phyloP scores from a whole-genome alignment of 352 stramenopile species.

The Phytophthora pistaciae region DNA sequence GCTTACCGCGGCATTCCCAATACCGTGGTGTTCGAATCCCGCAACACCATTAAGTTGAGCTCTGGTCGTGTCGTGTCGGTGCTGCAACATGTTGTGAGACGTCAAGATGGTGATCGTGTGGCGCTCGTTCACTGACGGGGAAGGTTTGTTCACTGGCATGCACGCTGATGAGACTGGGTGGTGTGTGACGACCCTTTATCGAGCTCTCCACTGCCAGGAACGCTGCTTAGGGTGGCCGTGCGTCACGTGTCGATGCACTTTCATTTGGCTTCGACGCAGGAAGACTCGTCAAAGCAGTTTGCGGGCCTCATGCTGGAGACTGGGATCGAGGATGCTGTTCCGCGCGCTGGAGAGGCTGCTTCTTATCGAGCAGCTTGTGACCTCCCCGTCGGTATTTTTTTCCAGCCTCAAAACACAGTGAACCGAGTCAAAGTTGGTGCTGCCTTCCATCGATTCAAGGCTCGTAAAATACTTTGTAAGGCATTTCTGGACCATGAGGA shows the following conservation, averaged over 20 bases:
- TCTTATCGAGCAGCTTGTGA: neutral
- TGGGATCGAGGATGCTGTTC: neutral
- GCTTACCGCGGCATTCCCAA: neutral
- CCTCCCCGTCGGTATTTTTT: too few relatives aligned
- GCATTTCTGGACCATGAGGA: too few relatives aligned
- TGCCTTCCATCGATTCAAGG: too few relatives aligned
- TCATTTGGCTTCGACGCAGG: neutral
- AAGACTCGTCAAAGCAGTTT: neutral
- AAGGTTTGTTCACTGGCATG: conserved; percentile 14
- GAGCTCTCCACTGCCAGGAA: neutral
- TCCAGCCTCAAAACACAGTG: too few relatives aligned
- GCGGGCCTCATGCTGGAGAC: neutral
- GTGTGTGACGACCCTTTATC: neutral
- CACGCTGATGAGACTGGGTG: conserved; percentile 14
- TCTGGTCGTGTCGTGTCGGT: conserved; percentile 2
- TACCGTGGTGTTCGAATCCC: conserved; percentile 16
- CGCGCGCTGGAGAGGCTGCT: neutral
- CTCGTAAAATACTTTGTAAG: too few relatives aligned
- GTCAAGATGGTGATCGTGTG: conserved; percentile 4
- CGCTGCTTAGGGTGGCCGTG: neutral
- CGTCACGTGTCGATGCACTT: neutral
- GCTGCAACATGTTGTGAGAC: neutral
- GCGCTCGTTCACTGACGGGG: conserved; percentile 2
- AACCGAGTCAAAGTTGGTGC: too few relatives aligned
- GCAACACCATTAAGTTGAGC: neutral